Evolutionary conservation across 768 basidiomycete species (phyloP), one percentile per base, ranked within the genome.

Genomic region (Cystobasidium ongulense): DNA sequence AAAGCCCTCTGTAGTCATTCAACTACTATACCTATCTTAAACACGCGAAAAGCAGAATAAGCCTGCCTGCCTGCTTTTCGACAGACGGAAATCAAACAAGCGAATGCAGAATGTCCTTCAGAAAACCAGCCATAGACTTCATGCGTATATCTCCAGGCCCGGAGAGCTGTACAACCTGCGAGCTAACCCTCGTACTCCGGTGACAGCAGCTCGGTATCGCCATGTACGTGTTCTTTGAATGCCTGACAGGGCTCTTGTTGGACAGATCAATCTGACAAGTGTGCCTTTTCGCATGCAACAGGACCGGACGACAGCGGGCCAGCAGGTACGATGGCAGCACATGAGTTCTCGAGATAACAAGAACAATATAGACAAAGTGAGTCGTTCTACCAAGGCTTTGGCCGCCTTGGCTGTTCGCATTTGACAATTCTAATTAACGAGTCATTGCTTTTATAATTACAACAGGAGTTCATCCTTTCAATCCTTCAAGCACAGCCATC

Each of bases 401-500:
- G n/a, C n/a, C n/a, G n/a, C n/a, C n/a, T n/a, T n/a, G n/a, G n/a
- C n/a, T n/a, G n/a, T n/a, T n/a, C n/a, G n/a, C n/a, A n/a, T n/a
- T n/a, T n/a, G n/a, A n/a, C n/a, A n/a, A n/a, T n/a, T n/a, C n/a
- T n/a, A n/a, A n/a, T n/a, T 46, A 15, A 29, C 57, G 33, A 29
- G 57, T 59, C 64, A 65, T 25, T 33, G 21, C 46, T 1, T 21
- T 50, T 66, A 29, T 23, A 23, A 21, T n/a, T 33, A 13, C 2
- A 3, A 54, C 80, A 98, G 92, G 96, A 98, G 80, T 94, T 99
- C 79, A 93, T 99, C 79, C 83, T 98, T 71, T 96, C 94, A 36
- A 90, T 99, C 78, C 85, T 99, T 64, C 88, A 90, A 67, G 89
- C 96, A 33, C 92, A 90, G 75, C 95, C 96, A 15, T 97, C 95